phyloP scores from a whole-genome alignment of 2,329 filamentous ascomycete genomes.

The Hypoxylon sp. region DNA sequence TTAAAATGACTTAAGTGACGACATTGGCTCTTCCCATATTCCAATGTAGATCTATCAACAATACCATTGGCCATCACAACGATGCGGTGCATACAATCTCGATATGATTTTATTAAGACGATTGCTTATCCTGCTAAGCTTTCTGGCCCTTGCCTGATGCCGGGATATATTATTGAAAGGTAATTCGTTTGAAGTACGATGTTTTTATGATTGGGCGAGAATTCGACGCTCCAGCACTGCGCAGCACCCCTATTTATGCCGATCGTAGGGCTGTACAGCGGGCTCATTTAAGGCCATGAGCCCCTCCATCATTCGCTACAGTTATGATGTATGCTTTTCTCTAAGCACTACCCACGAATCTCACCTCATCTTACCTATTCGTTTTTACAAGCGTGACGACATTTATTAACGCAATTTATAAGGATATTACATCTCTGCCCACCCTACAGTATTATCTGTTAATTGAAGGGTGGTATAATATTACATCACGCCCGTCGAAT shows the following conservation, averaged over 20 bases:
- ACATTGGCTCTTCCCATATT: constrained; percentile 2
- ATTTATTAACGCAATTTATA: not conserved
- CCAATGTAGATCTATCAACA: not conserved
- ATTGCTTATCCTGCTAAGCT: too few species aligned
- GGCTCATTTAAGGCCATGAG: not conserved
- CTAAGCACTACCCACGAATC: too few species aligned
- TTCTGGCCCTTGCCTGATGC: too few species aligned
- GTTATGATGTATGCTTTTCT: not conserved
- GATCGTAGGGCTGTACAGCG: constrained; percentile 1
- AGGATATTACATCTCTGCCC: not conserved
- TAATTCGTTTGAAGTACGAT: too few species aligned
- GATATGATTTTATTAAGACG: too few species aligned
- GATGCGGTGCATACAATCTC: not conserved
- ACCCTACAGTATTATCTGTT: not conserved
- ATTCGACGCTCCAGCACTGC: too few species aligned
- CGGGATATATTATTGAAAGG: too few species aligned
- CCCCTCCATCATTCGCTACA: not conserved
- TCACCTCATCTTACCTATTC: not conserved
- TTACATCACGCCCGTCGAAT: not conserved
- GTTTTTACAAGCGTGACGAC: not conserved
- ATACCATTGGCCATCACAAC: constrained; percentile 5
- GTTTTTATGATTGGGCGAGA: not conserved
- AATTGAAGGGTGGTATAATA: not conserved
- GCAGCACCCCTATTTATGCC: not conserved
- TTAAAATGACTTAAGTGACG: not conserved